Base-by-base conservation (phyloP, 345 rosid species). In the Populus nigra region DNA sequence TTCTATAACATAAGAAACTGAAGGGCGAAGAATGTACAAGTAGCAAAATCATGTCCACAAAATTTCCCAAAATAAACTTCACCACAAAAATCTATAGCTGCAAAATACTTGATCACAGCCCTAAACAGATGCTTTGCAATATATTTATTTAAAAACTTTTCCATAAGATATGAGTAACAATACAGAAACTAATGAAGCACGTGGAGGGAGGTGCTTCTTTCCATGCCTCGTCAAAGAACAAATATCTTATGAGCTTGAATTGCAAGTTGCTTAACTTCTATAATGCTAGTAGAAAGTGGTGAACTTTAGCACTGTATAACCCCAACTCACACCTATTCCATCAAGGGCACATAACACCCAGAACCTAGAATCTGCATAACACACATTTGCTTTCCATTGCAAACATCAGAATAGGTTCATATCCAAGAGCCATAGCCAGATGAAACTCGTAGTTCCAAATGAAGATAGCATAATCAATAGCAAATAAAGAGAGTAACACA, bases 1-100 rank as follows among this genome's bases (percentile, higher is more conserved):
- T 62, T 73, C 57, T 4, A n/a, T 70, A 55, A 23, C 73, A 70
- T 43, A 41, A 43, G 10, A 69, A 29, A 49, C 72, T 69, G 43
- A 70, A 70, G 59, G 73, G 12, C n/a, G 49, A 47, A 45, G 59
- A 45, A 47, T 25, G 50, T 22, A 59, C 5, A 8, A 17, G 23
- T 25, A 23, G 55, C 68, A 62, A 61, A 53, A 73, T 36, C 38
- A 73, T 38, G 41, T 39, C 36, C 50, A 35, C n/a, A 35, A 55
- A 59, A 23, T 63, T 59, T 59, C 68, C 68, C 27, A 23, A 38
- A 22, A 23, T 41, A 38, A 11, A 61, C 18, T 22, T 73, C 50
- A n/a, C 68, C 55, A 73, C 16, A 4, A 13, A 73, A 29, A 73
- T 55, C 9, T 15, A 73, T 41, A 38, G 41, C 45, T 12, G 68